These are phyloP conservation scores for Grosmannia penicillata DNA, from an alignment of 2,329 filamentous ascomycete genomes.

Conservation along the genomic window DNA sequence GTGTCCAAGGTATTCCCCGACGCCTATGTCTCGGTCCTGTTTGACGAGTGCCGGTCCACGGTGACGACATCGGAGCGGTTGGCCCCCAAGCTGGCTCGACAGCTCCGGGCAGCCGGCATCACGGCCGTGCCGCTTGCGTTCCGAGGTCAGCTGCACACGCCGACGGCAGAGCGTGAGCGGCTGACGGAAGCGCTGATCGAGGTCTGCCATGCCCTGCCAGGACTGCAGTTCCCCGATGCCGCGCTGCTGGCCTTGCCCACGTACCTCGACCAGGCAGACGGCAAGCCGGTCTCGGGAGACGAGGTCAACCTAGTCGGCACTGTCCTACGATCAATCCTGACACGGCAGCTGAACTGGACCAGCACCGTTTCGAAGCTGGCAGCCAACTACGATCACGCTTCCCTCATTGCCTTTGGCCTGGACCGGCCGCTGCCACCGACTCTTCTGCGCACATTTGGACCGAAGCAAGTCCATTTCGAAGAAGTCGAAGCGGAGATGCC, in stretches of 20 bases:
- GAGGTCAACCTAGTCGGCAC: background rate
- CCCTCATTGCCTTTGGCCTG: no score
- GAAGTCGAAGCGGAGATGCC: background rate
- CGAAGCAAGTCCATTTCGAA: no score
- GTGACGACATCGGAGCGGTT: constrained; percentile 18
- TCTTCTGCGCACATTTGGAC: no score
- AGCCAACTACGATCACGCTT: no score
- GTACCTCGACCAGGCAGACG: background rate
- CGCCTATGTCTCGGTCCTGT: constrained; percentile 22
- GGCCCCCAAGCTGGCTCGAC: constrained; percentile 20
- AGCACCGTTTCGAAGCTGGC: no score
- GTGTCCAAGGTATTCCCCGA: constrained; percentile 12
- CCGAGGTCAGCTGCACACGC: background rate
- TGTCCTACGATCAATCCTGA: background rate
- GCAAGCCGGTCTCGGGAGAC: background rate
- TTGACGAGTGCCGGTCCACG: constrained; percentile 21
- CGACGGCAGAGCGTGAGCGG: background rate
- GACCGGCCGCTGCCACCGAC: no score
- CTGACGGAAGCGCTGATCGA: constrained; percentile 14
- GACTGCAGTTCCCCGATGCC: constrained; percentile 9
- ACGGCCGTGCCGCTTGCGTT: background rate
- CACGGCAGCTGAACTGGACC: background rate
- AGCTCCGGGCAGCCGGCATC: background rate
- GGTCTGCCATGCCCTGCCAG: background rate
- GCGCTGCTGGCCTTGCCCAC: background rate